A percentile compares a stretch with the other conserved stretches of the same genome.
Conservation (phyloP, 371 early-diverging fungal species). For the Syncephalastrum contaminatum region DNA sequence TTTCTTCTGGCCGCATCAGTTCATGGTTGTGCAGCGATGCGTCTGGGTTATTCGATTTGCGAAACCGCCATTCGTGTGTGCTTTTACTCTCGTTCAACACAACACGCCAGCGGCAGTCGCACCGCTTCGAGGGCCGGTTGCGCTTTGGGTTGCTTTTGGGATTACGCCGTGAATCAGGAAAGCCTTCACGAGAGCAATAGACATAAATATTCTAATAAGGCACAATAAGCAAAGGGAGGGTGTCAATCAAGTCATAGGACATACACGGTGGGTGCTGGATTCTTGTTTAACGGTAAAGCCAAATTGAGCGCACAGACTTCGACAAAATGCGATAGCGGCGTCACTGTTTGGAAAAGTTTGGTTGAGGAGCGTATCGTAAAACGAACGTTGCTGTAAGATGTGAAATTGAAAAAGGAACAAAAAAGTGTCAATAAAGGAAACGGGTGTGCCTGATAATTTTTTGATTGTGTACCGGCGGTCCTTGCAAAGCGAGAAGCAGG, state of each 20-base stretch:
- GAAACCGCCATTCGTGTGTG: constrained; percentile 50
- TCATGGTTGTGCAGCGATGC: constrained; percentile 60
- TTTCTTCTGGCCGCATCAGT: constrained; percentile 59
- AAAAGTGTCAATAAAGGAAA: background rate
- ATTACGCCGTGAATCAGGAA: constrained; percentile 51
- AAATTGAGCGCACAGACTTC: constrained; percentile 54
- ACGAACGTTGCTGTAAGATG: constrained; percentile 36
- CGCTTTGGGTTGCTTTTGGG: constrained; percentile 50
- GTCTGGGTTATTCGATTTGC: constrained; percentile 61
- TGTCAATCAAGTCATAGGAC: constrained; percentile 7
- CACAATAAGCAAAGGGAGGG: background rate
- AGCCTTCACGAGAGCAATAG: constrained; percentile 60
- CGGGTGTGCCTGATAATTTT: constrained; percentile 3
- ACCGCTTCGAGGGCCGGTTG: constrained; percentile 52
- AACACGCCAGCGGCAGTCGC: constrained; percentile 61
- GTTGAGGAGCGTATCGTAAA: constrained; percentile 40
- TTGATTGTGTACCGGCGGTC: constrained; percentile 3
- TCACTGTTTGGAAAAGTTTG: constrained; percentile 39
- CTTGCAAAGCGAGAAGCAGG: constrained; percentile 1
- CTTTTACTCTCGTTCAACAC: constrained; percentile 54
- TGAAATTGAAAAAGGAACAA: background rate
- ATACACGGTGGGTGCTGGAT: constrained; percentile 65
- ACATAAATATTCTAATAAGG: constrained; percentile 50
- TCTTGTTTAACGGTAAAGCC: constrained; percentile 71
- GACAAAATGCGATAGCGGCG: constrained; percentile 56